Base-by-base conservation (phyloP, 139 green algal genomes). In the Marvania coccoides region DNA sequence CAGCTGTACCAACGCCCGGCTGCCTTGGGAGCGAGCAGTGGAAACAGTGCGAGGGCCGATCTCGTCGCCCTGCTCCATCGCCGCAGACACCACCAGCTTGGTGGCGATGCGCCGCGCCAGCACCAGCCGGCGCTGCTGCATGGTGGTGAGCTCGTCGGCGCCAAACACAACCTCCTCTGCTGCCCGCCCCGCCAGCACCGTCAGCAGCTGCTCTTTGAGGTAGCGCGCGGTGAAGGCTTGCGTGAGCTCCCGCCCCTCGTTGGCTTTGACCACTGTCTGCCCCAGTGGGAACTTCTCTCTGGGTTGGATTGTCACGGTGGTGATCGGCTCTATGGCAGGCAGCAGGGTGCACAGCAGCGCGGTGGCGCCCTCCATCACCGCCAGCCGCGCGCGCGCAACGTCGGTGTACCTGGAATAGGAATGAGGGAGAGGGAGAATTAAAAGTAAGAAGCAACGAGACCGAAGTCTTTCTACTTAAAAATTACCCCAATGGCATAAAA, bases 261-360 rank as follows among this genome's bases (percentile, higher is more conserved):
- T 85, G 14, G 86, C 65, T 61, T 87, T 78, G 2, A 95, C 74
- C 46, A 93, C 83, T 0, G 87, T 95, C 30, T 91, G 79, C 4
- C 90, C 90, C 19, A 95, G 72, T 1, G 87, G 86, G 53, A 71
- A 80, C 55, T 88, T 86, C 37, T 87, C 70, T 2, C 74, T 79
- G 6, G 87, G 89, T 55, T 81, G 51, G 47, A 94, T 91, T 34
- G 83, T 95, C 5, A 83, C 78, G 47, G 80, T 76, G 15, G 83
- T 70, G 13, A 96, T 72, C 0, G 84, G 83, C 83, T 96, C 90
- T 2, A 96, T 91, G 47, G 89, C 81, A 5, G 90, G 87, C 77
- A 94, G 73, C 59, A 96, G 78, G 6, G 81, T 89, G 65, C 79
- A 81, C 5, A 81, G 63, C 35, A 96, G 66, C 5, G 67, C 70